Base-by-base conservation (phyloP, 2,329 filamentous ascomycete genomes). In the Onygenales sp. region DNA sequence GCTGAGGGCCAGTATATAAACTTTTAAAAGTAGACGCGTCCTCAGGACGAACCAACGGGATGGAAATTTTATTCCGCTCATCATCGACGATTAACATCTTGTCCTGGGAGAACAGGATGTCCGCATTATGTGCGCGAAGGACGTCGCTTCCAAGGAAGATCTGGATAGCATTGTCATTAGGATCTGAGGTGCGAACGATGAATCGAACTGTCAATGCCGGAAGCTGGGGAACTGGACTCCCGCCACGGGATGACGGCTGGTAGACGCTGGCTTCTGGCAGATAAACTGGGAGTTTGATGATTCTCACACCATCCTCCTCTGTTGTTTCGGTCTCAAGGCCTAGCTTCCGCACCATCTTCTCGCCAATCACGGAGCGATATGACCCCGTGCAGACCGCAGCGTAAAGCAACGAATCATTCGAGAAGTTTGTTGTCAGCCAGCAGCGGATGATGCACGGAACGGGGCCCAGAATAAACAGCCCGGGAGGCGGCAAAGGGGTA, bases 371-470 rank as follows among this genome's bases (percentile, higher is more conserved):
- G 1, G 93, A 97, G 61, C 83, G 85, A 68, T 91, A 90, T 5
- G 93, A 95, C 1, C 92, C 93, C 2, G 89, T 92, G 69, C 93
- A 97, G 2, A 97, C 78, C 36, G 90, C 91, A 38, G 91, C 93
- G 66, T 97, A 97, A 5, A 96, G 77, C 13, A 97, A 79, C 8
- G 89, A 86, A 59, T 87, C 85, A 66, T 95, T 92, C 11, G 90
- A 92, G 71, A 95, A 97, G 63, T 89, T 85, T 38, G 85, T 86
- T 31, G 88, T 92, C 61, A 97, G 77, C 91, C 93, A 97, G 74
- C 93, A 98, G 57, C 93, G 86, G 54, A 97, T 88, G 60, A 98
- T 95, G 33, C 90, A 89, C 5, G 93, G 93, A 5, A 95, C 90
- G 6, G 91, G 86, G 10, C 92, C 90, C 13, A 96, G 77, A 51